A percentile compares a stretch with the other conserved stretches of the same genome.
Evolutionary conservation across 305 asterid genomes (phyloP).

Genomic region (Solanum aculeatissimum): DNA sequence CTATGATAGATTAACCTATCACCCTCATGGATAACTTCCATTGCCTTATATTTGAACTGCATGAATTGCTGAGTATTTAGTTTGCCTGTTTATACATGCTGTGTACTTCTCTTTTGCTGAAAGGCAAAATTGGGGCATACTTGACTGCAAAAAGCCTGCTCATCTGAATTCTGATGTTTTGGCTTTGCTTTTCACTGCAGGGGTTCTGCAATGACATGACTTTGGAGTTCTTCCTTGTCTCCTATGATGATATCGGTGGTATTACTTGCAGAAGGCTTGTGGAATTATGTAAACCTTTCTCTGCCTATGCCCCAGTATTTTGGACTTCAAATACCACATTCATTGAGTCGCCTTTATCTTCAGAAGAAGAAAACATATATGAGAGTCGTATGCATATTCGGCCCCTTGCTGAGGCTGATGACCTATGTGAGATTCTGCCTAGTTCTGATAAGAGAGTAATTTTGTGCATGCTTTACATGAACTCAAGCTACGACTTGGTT

Average conservation of each 20-base stretch:
- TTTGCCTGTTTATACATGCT: not conserved
- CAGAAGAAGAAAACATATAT: conserved; percentile 52
- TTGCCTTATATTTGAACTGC: not conserved
- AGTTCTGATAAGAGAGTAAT: conserved; percentile 22
- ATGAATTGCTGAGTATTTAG: not conserved
- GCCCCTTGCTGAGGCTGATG: conserved; percentile 36
- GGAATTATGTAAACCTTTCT: conserved; percentile 35
- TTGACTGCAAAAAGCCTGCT: not conserved
- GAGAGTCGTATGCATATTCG: conserved; percentile 42
- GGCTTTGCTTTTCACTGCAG: conserved; percentile 29
- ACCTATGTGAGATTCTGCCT: conserved; percentile 8
- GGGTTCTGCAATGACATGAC: conserved; percentile 63
- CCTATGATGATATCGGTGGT: conserved; percentile 82
- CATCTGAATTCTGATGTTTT: not conserved
- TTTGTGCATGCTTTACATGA: conserved; percentile 52
- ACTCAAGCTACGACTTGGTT: conserved; percentile 72
- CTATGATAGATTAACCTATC: not conserved
- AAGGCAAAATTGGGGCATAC: not conserved
- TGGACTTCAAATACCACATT: conserved; percentile 59
- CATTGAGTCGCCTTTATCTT: conserved; percentile 54
- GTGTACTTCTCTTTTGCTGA: not conserved
- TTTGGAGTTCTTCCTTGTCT: conserved; percentile 68
- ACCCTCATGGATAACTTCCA: not conserved
- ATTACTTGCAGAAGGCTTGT: conserved; percentile 76
- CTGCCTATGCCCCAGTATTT: conserved; percentile 50